Evolutionary conservation across 2,329 filamentous ascomycete species (phyloP).

Genomic region (Paraphoma chrysanthemicola): DNA sequence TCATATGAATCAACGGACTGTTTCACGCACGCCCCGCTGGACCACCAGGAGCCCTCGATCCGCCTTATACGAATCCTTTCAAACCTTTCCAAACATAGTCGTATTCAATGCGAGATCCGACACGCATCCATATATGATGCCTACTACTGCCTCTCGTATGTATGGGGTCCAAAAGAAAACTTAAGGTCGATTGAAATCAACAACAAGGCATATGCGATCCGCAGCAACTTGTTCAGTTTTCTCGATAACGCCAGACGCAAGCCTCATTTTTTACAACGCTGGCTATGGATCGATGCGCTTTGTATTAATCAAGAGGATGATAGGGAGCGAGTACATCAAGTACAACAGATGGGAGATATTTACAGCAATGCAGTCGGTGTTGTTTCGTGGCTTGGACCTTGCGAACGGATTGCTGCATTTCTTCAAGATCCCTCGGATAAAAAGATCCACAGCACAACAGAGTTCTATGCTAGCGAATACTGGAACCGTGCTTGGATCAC

Average conservation of each 20-base stretch:
- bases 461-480: too few relatives aligned
- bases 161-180: conserved; percentile 3
- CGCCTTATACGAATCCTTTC: neutral
- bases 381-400: neutral
- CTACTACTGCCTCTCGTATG: conserved; percentile 14
- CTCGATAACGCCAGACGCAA: neutral
- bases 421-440: neutral
- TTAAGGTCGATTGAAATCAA: neutral
- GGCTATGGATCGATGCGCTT: neutral
- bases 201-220: neutral
- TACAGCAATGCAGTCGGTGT: neutral
- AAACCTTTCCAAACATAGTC: neutral
- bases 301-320: neutral
- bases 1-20: neutral
- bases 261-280: neutral
- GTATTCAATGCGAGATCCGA: conserved; percentile 3
- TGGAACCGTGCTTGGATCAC: too few relatives aligned
- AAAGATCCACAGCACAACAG: too few relatives aligned
- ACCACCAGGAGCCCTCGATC: neutral
- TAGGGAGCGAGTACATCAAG: neutral
- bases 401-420: neutral
- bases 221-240: neutral
- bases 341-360: neutral
- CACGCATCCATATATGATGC: conserved; percentile 1
- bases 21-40: neutral